Base-by-base conservation (phyloP, 1,284 basidiomycete genomes). In the Ganoderma leucocontextum region DNA sequence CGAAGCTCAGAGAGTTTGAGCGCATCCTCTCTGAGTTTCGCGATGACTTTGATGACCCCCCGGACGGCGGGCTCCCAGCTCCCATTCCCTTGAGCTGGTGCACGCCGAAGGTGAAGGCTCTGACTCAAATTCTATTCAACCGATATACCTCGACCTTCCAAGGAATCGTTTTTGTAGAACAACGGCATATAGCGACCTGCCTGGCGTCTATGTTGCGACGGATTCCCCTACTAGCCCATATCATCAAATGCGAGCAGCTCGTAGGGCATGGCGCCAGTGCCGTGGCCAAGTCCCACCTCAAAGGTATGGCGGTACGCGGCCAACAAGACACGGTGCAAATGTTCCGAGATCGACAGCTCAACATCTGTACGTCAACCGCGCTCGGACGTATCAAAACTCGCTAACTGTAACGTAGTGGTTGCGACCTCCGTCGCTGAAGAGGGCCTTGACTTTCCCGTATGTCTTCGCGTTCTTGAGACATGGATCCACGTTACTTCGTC, bases 361-460 rank as follows among this genome's bases (percentile, higher is more conserved):
- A 96, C 76, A 79, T 95, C 44, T 80, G 91, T 93, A 76, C 73
- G 90, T 84, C 12, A 39, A 25, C 38, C 9, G 33, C 1, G 29
- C 42, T 35, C n/a, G 29, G 33, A 25, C 42, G 44, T 41, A 12
- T 22, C 12, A n/a, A 10, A 33, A 59, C 36, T n/a, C 2, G 19
- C 38, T 58, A 22, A 57, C 57, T 39, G 22, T 44, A 6, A 13
- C 9, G 33, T 55, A 93, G 92, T 96, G 36, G 84, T 96, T 69
- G 92, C 94, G 4, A 96, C 94, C 0, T 90, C 90, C 9, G 94
- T 96, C 7, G 95, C 93, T 0, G 95, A 96, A 80, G 94, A 96
- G 81, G 95, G 94, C 0, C 84, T 96, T 35, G 94, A 96, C 78
- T 95, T 96, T 79, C 92, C 90, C 15, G 91, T 91, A 75, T 63